These are phyloP conservation scores for Telfairia occidentalis DNA, from an alignment of 331 rosid genomes.

Conservation along the genomic window DNA sequence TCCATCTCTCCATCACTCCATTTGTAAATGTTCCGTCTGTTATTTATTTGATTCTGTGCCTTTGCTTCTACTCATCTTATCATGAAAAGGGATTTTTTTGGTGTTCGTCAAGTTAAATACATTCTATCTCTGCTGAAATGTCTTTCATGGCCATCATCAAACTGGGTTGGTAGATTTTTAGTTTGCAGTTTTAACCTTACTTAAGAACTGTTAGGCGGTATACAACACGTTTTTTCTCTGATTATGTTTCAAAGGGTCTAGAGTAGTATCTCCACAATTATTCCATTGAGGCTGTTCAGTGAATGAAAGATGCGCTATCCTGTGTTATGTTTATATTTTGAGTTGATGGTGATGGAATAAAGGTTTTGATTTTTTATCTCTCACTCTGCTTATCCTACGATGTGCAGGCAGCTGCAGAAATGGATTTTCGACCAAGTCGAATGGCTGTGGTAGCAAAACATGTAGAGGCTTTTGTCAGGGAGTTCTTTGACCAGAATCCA, in stretches of 20 bases:
- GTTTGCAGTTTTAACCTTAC: background rate
- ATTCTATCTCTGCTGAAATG: background rate
- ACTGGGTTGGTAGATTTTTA: background rate
- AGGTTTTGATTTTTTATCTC: background rate
- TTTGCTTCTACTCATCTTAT: background rate
- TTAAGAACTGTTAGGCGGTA: background rate
- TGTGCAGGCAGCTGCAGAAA: constrained; percentile 80
- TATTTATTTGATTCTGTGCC: background rate
- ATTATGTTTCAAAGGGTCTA: background rate
- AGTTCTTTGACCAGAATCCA: constrained; percentile 90
- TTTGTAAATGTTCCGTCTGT: background rate
- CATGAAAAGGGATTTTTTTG: background rate
- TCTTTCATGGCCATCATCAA: background rate
- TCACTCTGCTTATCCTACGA: constrained; percentile 22
- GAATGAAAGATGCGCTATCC: background rate
- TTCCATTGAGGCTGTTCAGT: background rate
- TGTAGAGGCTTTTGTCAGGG: constrained; percentile 73
- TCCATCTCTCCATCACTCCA: background rate
- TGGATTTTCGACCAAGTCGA: constrained; percentile 79
- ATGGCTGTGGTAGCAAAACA: constrained; percentile 73
- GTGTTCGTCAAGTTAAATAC: background rate
- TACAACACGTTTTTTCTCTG: background rate
- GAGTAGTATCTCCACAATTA: background rate
- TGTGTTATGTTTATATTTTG: background rate
- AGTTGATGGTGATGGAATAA: background rate